Evolutionary conservation across 1,284 basidiomycete genomes (phyloP).

Genomic region (Spongispora temasekensis): DNA sequence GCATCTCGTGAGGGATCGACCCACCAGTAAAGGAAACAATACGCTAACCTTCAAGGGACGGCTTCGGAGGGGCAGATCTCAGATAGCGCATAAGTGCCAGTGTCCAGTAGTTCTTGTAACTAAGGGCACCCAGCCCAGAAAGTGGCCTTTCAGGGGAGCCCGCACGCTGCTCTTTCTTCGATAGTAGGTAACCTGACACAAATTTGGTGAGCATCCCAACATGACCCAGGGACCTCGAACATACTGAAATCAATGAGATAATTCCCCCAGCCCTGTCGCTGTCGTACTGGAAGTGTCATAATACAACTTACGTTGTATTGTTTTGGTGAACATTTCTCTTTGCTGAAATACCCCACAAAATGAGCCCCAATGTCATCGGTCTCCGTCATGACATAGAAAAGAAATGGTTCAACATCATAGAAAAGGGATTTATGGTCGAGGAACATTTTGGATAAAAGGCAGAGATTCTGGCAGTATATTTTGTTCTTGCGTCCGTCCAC

Average conservation of each 20-base stretch:
- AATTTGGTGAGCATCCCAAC: slow-evolving; percentile 2
- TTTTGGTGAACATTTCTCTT: slow-evolving; percentile 96
- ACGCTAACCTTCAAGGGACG: slow-evolving; percentile 73
- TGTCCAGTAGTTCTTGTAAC: slow-evolving; percentile 97
- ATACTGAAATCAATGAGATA: slow-evolving; percentile 95
- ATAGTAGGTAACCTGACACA: slow-evolving; percentile 85
- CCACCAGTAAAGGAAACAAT: slow-evolving; percentile 9
- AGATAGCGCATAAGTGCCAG: slow-evolving; percentile 87
- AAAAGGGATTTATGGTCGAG: slow-evolving; percentile 99
- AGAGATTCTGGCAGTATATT: slow-evolving; percentile 99
- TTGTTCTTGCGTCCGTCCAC: slow-evolving; percentile 99
- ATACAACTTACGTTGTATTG: slow-evolving; percentile 99
- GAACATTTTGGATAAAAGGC: slow-evolving; percentile 98
- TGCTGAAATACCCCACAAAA: slow-evolving; percentile 98
- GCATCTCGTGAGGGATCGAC: slow-evolving; percentile 18
- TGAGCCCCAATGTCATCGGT: slow-evolving; percentile 87
- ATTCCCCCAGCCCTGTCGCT: slow-evolving; percentile 94
- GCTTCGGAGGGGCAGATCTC: slow-evolving; percentile 55
- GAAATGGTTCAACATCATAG: slow-evolving; percentile 99
- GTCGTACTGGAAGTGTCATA: slow-evolving; percentile 96
- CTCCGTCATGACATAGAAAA: slow-evolving; percentile 98
- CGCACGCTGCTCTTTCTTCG: slow-evolving; percentile 87
- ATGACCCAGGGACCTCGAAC: slow-evolving; percentile 39
- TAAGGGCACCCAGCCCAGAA: slow-evolving; percentile 85
- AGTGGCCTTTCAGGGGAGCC: slow-evolving; percentile 95